Evolutionary conservation across 495 filamentous ascomycete genomes (phyloP).

Genomic region (Letharia columbiana): DNA sequence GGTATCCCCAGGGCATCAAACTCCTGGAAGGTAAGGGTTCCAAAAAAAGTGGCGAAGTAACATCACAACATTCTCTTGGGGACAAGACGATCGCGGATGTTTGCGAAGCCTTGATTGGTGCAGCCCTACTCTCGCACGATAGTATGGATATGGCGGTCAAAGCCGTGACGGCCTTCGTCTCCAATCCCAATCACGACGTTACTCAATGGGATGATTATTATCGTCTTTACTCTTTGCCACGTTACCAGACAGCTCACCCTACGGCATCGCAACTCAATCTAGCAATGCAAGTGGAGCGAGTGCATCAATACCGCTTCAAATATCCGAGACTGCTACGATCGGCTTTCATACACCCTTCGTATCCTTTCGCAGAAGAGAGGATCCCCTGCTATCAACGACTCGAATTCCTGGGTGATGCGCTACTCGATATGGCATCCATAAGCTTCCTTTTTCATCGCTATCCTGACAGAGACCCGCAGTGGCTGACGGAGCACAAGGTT

Average conservation of each 20-base stretch:
- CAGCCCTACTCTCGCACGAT: constrained; percentile 61
- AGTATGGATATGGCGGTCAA: constrained; percentile 69
- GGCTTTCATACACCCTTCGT: constrained; percentile 85
- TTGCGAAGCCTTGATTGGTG: constrained; percentile 90
- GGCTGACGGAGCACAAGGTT: constrained; percentile 94
- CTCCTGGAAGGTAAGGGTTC: constrained; percentile 53
- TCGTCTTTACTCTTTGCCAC: constrained; percentile 58
- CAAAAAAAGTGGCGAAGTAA: constrained; percentile 43
- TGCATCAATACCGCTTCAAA: constrained; percentile 71
- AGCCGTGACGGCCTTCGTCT: constrained; percentile 71
- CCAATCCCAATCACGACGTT: constrained; percentile 57
- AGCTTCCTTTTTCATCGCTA: constrained; percentile 68
- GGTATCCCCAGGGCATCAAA: constrained; percentile 75
- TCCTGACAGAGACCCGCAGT: constrained; percentile 80
- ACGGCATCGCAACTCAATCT: constrained; percentile 59
- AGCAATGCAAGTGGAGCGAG: constrained; percentile 51
- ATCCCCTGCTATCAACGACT: constrained; percentile 87
- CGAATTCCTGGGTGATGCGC: constrained; percentile 85
- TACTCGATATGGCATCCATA: constrained; percentile 83
- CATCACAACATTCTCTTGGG: constrained; percentile 57
- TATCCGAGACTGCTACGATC: constrained; percentile 70
- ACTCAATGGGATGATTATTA: constrained; percentile 63
- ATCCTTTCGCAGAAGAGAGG: constrained; percentile 58
- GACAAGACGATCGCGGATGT: constrained; percentile 97
- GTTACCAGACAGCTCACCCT: constrained; percentile 54